Conservation (phyloP, 73 alveolate genomes). For the Blepharisma stoltei region DNA sequence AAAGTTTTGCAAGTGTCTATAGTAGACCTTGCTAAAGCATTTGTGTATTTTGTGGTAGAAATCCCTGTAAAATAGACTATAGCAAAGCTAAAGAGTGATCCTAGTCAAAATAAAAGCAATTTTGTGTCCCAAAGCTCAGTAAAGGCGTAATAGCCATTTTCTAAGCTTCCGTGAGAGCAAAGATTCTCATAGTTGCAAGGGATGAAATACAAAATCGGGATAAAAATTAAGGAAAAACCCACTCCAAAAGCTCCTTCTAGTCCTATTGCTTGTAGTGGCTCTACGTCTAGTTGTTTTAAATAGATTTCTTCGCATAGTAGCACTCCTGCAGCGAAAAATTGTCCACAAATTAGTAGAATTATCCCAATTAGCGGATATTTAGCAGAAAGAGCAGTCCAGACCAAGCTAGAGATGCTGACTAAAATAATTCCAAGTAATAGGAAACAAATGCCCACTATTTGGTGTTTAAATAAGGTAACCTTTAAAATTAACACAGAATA, state of each 20-base stretch:
- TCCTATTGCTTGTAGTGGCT: conserved; percentile 93
- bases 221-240: conserved; percentile 55
- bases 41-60: conserved; percentile 84
- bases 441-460: conserved; percentile 64
- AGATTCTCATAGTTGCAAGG: conserved; percentile 67
- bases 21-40: conserved; percentile 87
- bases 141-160: conserved; percentile 54
- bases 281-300: conserved; percentile 73
- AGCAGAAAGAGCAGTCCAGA: conserved; percentile 34
- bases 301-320: conserved; percentile 62
- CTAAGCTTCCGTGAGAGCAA: conserved; percentile 55
- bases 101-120: conserved; percentile 42
- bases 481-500: conserved; percentile 71
- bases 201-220: conserved; percentile 74
- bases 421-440: conserved; percentile 72
- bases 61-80: conserved; percentile 87
- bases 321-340: conserved; percentile 41
- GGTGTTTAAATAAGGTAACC: conserved; percentile 76
- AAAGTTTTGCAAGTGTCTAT: conserved; percentile 87
- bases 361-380: conserved; percentile 29
- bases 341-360: conserved; percentile 37
- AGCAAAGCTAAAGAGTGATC: conserved; percentile 76
- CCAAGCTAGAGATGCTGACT: conserved; percentile 72
- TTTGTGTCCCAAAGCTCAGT: conserved; percentile 47
- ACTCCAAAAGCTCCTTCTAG: conserved; percentile 95